A percentile compares a stretch with the other conserved stretches of the same genome.
Evolutionary conservation across 306 rosid genomes (phyloP).

Genomic region (Corylus americana): DNA sequence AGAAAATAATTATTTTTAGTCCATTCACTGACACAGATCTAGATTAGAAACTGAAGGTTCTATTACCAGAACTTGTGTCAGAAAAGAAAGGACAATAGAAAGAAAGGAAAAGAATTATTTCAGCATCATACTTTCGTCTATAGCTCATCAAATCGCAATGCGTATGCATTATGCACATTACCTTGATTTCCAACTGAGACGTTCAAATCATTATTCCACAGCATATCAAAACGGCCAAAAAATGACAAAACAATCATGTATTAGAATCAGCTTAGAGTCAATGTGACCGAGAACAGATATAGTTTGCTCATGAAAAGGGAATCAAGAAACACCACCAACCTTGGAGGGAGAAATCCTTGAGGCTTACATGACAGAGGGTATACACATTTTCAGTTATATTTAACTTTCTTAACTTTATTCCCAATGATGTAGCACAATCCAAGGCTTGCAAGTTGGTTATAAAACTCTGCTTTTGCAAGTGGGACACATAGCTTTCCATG

Average conservation of each 20-base stretch:
- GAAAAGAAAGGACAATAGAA: neutral
- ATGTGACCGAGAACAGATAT: conserved; percentile 11
- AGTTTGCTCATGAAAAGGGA: conserved; percentile 10
- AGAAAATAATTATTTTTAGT: neutral
- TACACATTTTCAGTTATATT: conserved; percentile 69
- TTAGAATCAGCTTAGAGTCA: conserved; percentile 38
- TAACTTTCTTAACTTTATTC: conserved; percentile 62
- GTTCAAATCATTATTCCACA: conserved; percentile 36
- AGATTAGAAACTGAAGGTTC: neutral
- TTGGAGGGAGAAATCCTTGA: conserved; percentile 94
- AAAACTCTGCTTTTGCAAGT: conserved; percentile 93
- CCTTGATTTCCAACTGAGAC: conserved; percentile 91
- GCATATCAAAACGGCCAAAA: conserved; percentile 33
- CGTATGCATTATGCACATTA: conserved; percentile 28
- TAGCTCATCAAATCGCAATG: neutral
- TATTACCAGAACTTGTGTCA: neutral
- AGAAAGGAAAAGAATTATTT: neutral
- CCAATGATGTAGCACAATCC: conserved; percentile 86
- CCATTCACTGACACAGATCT: neutral
- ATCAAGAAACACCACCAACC: conserved; percentile 50
- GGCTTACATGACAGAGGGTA: conserved; percentile 81
- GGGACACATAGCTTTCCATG: conserved; percentile 85
- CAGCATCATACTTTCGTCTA: neutral
- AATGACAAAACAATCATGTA: conserved; percentile 20
- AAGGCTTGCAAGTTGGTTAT: conserved; percentile 95